Percentiles rank a stretch among this genome's conserved stretches.
Conservation (phyloP, 2,329 filamentous ascomycete species). For the Penicillium sumatraense region DNA sequence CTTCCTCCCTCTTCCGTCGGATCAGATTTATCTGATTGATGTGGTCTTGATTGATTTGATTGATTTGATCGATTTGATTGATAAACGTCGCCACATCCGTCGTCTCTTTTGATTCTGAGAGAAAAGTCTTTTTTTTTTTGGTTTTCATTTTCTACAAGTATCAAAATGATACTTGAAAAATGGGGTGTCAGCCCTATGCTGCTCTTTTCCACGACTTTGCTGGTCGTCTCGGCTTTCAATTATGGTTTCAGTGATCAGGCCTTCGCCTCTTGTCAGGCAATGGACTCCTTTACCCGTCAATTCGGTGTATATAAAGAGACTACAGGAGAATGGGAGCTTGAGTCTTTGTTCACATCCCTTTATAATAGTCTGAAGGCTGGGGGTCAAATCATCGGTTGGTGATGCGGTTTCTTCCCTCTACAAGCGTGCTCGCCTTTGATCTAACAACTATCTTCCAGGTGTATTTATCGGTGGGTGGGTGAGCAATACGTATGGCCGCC, state of each 20-base stretch:
- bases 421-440: not conserved
- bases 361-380: constrained; percentile 17
- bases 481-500: constrained; percentile 17
- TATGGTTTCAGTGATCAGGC: constrained; percentile 21
- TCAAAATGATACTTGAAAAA: constrained; percentile 1
- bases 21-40: constrained; percentile 16
- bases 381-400: constrained; percentile 12
- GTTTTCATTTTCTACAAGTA: not conserved
- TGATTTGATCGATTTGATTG: constrained; percentile 9
- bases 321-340: not conserved
- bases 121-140: not conserved
- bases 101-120: not conserved
- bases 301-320: constrained; percentile 11
- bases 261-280: constrained; percentile 15
- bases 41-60: constrained; percentile 4
- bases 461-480: constrained; percentile 16
- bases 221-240: constrained; percentile 12
- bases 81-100: not conserved
- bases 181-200: constrained; percentile 11
- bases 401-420: not conserved
- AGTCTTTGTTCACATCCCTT: constrained; percentile 11
- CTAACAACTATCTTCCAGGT: constrained; percentile 1
- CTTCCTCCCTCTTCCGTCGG: not conserved
- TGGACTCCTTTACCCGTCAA: constrained; percentile 12
- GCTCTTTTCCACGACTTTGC: constrained; percentile 7